These are phyloP conservation scores for Apodospora peruviana DNA, from an alignment of 495 filamentous ascomycete species.

Conservation along the genomic window DNA sequence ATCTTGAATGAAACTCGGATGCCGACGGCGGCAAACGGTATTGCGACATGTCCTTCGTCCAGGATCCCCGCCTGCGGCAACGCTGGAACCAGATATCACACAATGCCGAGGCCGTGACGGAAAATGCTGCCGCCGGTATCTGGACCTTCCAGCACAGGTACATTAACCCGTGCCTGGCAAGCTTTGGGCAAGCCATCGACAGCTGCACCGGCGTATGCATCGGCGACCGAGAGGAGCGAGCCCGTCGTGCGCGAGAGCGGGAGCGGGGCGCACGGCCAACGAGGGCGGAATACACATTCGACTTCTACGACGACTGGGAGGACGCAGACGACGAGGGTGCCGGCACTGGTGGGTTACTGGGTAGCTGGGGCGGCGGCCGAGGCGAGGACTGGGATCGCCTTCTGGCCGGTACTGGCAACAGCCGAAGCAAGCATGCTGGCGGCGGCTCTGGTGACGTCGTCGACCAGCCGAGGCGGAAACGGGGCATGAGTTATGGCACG, in stretches of 20 bases:
- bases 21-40: neutral
- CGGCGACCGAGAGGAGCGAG: conserved; percentile 66
- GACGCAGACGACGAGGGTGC: conserved; percentile 45
- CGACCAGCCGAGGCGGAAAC: conserved; percentile 65
- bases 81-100: conserved; percentile 89
- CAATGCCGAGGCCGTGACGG: conserved; percentile 87
- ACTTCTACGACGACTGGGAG: conserved; percentile 99
- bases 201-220: conserved; percentile 69
- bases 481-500: conserved; percentile 87
- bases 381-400: conserved; percentile 86
- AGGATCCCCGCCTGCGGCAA: conserved; percentile 89
- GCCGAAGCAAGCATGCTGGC: conserved; percentile 21
- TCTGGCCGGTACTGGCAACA: conserved; percentile 66
- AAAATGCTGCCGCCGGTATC: conserved; percentile 80
- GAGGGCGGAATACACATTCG: conserved; percentile 77
- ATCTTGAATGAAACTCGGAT: neutral
- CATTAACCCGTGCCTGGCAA: conserved; percentile 71
- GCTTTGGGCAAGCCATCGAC: conserved; percentile 58
- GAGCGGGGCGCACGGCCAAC: conserved; percentile 49
- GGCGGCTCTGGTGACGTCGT: conserved; percentile 30
- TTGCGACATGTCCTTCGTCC: conserved; percentile 50
- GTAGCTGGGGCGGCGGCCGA: conserved; percentile 55
- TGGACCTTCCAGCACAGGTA: conserved; percentile 85
- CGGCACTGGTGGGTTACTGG: conserved; percentile 48
- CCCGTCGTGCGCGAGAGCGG: conserved; percentile 56